Conservation (phyloP, 1,139 yeast genomes). For the Candida sp. region DNA sequence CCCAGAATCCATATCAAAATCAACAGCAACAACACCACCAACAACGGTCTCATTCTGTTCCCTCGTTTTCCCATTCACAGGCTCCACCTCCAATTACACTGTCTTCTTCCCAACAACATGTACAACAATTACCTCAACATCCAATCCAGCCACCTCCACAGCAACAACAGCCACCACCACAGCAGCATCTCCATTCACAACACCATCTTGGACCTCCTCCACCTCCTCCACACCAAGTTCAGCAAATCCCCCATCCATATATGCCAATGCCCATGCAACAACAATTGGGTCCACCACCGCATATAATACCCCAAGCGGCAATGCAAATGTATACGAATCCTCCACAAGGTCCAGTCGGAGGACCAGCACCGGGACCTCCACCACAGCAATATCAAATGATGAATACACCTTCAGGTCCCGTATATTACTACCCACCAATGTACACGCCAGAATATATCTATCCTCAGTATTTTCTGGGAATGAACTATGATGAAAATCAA, state of each 20-base stretch:
- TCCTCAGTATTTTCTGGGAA: constrained; percentile 4
- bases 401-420: constrained; percentile 5
- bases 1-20: constrained; percentile 4
- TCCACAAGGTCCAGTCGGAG: constrained; percentile 2
- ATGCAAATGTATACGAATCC: neutral
- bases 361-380: constrained; percentile 6
- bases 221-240: constrained; percentile 3
- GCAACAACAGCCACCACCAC: neutral
- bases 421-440: constrained; percentile 3
- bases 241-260: constrained; percentile 1
- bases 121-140: neutral
- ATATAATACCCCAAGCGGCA: neutral
- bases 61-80: constrained; percentile 4
- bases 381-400: constrained; percentile 5
- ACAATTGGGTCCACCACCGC: neutral
- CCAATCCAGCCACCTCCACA: neutral
- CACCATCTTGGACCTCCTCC: constrained; percentile 4
- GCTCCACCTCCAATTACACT: constrained; percentile 1
- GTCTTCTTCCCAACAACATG: neutral
- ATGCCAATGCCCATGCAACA: neutral
- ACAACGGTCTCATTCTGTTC: constrained; percentile 4
- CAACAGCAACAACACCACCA: constrained; percentile 5
- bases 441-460: constrained; percentile 4
- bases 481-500: constrained; percentile 25
- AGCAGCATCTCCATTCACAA: neutral